Base-by-base conservation (phyloP, 176 grass and related monocot genomes). In the Carex pumila region DNA sequence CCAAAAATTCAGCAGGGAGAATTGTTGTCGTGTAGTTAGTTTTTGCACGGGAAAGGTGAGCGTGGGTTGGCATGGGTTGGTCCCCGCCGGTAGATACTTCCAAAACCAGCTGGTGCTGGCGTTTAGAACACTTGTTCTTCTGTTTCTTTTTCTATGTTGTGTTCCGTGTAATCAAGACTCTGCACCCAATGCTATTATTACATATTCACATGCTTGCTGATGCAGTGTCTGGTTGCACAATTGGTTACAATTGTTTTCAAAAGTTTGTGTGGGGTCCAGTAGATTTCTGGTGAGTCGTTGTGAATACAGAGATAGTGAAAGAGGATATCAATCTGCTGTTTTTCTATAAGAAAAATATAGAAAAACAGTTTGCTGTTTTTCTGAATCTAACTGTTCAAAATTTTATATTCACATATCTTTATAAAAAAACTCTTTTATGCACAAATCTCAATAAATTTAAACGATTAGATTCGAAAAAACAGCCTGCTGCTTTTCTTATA, bases 101-200 rank as follows among this genome's bases (percentile, higher is more conserved):
- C 58, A 81, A 81, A 81, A 81, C 79, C 79, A 81, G 60, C 79
- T 81, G 57, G n/a, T 45, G 32, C n/a, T 41, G 8, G 17, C 25
- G 17, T 62, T 45, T 45, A 2, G n/a, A 12, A 21, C 2, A 29
- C 7, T 10, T 25, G 36, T 25, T 50, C 18, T 19, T 67, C 80
- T 68, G 39, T 80, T 80, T 10, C 55, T 1, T 4, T 61, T 61
- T 7, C 30, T 41, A 12, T 61, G 57, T 53, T 31, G 3, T 52
- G 10, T 7, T 25, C 12, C 19, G 18, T 83, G 60, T 83, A 34
- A 41, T 62, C 25, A 4, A 50, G 7, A 30, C 17, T 41, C 78
- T 63, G 72, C 43, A 53, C 19, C 2, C 0, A 5, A 30, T 53
- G 10, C 1, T 6, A 30, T 54, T 6, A 30, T 54, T 11, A 7